phyloP scores from a whole-genome alignment of 805 yeast species.

The Lipomyces oligophaga region DNA sequence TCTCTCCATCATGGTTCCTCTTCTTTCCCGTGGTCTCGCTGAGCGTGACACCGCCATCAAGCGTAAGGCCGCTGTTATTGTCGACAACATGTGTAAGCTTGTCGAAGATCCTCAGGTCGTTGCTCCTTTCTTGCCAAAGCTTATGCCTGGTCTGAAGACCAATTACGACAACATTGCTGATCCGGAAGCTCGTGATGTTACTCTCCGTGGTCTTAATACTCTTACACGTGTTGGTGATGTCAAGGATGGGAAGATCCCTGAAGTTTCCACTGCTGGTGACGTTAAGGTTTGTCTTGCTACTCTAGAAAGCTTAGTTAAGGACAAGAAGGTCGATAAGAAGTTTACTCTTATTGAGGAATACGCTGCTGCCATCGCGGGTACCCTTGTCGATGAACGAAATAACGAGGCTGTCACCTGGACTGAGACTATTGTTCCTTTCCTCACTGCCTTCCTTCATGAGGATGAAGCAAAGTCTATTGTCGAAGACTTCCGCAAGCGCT shows the following conservation, averaged over 20 bases:
- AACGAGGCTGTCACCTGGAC: conserved; percentile 92
- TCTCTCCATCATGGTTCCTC: conserved; percentile 98
- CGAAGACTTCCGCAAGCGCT: conserved; percentile 92
- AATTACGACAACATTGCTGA: conserved; percentile 97
- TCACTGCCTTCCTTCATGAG: conserved; percentile 94
- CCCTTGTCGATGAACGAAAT: conserved; percentile 95
- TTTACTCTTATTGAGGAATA: conserved; percentile 74
- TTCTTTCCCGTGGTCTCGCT: conserved; percentile 97
- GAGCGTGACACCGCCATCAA: conserved; percentile 99
- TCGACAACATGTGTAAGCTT: conserved; percentile 99
- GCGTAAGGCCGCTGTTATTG: conserved; percentile 99
- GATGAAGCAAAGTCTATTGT: conserved; percentile 82
- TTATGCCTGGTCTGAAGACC: conserved; percentile 92
- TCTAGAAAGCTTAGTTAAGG: conserved; percentile 67
- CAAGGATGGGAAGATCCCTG: conserved; percentile 86
- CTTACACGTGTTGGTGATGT: conserved; percentile 98
- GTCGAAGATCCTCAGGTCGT: conserved; percentile 99
- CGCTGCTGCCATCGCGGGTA: conserved; percentile 97
- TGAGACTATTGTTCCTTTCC: conserved; percentile 83
- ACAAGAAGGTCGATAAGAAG: conserved; percentile 59
- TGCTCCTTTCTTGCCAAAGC: conserved; percentile 96
- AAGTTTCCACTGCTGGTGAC: conserved; percentile 99
- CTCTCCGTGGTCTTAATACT: conserved; percentile 93
- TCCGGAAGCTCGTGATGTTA: conserved; percentile 99
- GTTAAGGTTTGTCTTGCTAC: conserved; percentile 78